Base-by-base conservation (phyloP, 306 rosid species). In the Citrullus mucosospermus region DNA sequence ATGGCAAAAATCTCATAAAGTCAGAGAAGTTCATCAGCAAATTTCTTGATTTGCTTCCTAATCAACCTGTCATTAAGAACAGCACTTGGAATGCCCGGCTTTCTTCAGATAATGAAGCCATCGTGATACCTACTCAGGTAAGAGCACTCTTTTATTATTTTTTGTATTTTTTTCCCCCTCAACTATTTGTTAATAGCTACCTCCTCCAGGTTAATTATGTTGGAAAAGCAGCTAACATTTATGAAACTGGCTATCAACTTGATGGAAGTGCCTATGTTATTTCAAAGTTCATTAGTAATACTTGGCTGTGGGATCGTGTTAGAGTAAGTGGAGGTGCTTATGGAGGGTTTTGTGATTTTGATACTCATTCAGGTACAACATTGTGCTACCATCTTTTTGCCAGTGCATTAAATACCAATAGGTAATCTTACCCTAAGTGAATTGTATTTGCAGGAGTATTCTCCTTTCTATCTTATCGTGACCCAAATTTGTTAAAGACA, bases 251-350 rank as follows among this genome's bases (percentile, higher is more conserved):
- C 72, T 95, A 95, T 82, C 80, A 85, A 84, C 96, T 95, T 65
- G 83, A 82, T 77, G 97, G 99, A 69, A 95, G 98, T 83, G 96
- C 97, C 8, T 87, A 95, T 88, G 99, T 95, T 77, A 90, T 95
- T 84, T 88, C 97, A 30, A 95, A 95, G 83, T 77, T 87, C 89
- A 91, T 95, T 57, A 83, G 97, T 82, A 92, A 92, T 85, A 88
- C 99, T 50, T 92, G 99, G 99, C 83, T 95, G 84, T 92, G 99
- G 99, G 99, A 95, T 77, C 99, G 96, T 73, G 97, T 95, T 44
- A 87, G 99, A 78, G 99, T 95, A 66, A 92, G 98, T 69, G 99
- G 99, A 56, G 99, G 99, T 71, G 99, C 99, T 73, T 95, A 95
- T 71, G 99, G 99, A 80, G 98, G 99, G 46, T 95, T 95, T 83